A percentile compares a stretch with the other conserved stretches of the same genome.
Evolutionary conservation across 2,329 filamentous ascomycete genomes (phyloP).

Genomic region (Fusarium setosum): DNA sequence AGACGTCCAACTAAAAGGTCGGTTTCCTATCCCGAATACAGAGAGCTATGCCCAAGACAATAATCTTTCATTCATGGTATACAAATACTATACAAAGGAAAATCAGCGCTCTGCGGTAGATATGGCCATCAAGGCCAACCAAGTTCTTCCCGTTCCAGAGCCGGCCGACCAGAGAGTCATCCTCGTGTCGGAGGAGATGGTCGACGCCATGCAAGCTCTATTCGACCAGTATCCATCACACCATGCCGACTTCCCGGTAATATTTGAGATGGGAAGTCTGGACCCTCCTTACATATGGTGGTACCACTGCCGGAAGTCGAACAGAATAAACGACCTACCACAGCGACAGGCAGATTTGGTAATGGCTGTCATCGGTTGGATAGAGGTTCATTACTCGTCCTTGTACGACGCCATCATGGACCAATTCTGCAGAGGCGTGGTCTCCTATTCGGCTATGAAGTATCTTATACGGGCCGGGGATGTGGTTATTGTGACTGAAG

Average conservation of each 20-base stretch:
- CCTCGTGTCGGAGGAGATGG: constrained; percentile 7
- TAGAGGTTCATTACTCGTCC: not conserved
- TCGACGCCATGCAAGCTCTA: not conserved
- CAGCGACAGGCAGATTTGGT: not conserved
- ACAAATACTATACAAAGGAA: not conserved
- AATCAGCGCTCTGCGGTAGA: not conserved
- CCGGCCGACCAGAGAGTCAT: not conserved
- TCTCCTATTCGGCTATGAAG: not conserved
- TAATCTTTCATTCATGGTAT: not conserved
- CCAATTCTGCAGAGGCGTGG: not conserved
- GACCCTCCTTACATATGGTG: constrained; percentile 6
- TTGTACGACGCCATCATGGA: not conserved
- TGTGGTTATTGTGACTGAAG: not conserved
- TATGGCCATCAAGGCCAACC: not conserved
- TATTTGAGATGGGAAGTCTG: not conserved
- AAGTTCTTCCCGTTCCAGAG: not conserved
- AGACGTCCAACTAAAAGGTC: not conserved
- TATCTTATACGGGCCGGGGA: constrained; percentile 2
- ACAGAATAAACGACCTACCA: not conserved
- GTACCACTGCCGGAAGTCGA: constrained; percentile 11
- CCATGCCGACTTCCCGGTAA: not conserved
- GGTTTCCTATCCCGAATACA: not conserved
- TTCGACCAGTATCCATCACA: not conserved
- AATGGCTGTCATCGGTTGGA: not conserved
- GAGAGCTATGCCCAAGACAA: not conserved